These are phyloP conservation scores for Phialophora tarda DNA, from an alignment of 2,329 filamentous ascomycete genomes.

Conservation along the genomic window DNA sequence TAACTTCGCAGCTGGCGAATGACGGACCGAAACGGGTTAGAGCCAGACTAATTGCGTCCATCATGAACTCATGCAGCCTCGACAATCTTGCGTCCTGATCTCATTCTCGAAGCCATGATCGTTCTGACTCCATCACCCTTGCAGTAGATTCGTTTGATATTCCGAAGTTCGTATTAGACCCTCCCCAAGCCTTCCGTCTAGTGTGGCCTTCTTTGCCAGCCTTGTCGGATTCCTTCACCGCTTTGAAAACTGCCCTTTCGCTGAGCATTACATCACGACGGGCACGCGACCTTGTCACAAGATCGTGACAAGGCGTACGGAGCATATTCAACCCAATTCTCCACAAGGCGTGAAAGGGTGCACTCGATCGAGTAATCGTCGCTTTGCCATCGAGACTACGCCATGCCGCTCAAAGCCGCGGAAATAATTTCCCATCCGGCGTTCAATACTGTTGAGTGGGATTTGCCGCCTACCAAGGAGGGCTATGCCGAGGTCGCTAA, in stretches of 20 bases:
- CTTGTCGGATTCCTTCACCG: neutral
- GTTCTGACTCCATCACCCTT: neutral
- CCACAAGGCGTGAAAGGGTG: neutral
- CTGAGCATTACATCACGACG: slow-evolving; percentile 1
- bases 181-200: neutral
- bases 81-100: slow-evolving; percentile 6
- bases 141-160: neutral
- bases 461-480: slow-evolving; percentile 66
- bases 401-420: slow-evolving; percentile 41
- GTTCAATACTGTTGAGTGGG: slow-evolving; percentile 43
- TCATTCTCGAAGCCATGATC: neutral
- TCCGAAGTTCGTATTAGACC: slow-evolving; percentile 1
- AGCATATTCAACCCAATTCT: neutral
- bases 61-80: slow-evolving; percentile 1
- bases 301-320: neutral
- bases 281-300: neutral
- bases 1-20: neutral
- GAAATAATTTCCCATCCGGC: slow-evolving; percentile 45
- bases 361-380: neutral
- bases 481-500: slow-evolving; percentile 70
- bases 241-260: neutral
- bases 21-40: neutral
- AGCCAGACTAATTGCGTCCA: neutral
- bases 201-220: neutral
- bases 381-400: neutral